Conservation (phyloP, 441 rosid genomes). For the Pelargonium cotyledonis region DNA sequence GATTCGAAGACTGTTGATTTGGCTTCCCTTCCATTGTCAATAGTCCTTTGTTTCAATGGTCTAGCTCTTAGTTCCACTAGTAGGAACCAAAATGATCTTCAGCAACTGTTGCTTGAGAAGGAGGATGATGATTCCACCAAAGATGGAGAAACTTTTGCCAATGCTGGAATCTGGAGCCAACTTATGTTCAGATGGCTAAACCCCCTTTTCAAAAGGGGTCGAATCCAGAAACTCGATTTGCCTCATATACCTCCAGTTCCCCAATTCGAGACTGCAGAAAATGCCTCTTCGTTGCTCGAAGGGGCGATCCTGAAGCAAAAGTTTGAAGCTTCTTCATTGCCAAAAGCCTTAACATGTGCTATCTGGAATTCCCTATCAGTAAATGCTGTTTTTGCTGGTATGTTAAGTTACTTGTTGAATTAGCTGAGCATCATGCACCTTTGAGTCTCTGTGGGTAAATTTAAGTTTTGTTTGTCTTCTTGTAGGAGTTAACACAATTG, state of each 20-base stretch:
- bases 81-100: slow-evolving; percentile 17
- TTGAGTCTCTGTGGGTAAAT: too few relatives aligned
- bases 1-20: slow-evolving; percentile 33
- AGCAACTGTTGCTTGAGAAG: slow-evolving; percentile 33
- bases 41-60: slow-evolving; percentile 33
- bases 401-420: slow-evolving; percentile 21
- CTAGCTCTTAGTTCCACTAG: slow-evolving; percentile 13
- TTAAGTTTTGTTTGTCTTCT: not conserved
- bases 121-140: slow-evolving; percentile 11
- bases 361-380: slow-evolving; percentile 39
- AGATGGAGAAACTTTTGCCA: slow-evolving; percentile 19
- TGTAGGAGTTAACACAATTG: slow-evolving; percentile 50
- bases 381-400: slow-evolving; percentile 60
- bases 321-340: slow-evolving; percentile 29
- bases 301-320: slow-evolving; percentile 38
- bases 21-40: slow-evolving; percentile 36
- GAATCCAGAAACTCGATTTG: slow-evolving; percentile 36
- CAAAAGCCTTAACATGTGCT: slow-evolving; percentile 33
- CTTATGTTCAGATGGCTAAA: slow-evolving; percentile 58
- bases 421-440: slow-evolving; percentile 22
- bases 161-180: slow-evolving; percentile 50
- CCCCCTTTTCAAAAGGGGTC: slow-evolving; percentile 41
- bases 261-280: slow-evolving; percentile 44
- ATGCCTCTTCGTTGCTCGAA: slow-evolving; percentile 42
- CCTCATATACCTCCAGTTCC: slow-evolving; percentile 46